phyloP scores from a whole-genome alignment of 257 asterid species.

The Marsdenia floribunda region DNA sequence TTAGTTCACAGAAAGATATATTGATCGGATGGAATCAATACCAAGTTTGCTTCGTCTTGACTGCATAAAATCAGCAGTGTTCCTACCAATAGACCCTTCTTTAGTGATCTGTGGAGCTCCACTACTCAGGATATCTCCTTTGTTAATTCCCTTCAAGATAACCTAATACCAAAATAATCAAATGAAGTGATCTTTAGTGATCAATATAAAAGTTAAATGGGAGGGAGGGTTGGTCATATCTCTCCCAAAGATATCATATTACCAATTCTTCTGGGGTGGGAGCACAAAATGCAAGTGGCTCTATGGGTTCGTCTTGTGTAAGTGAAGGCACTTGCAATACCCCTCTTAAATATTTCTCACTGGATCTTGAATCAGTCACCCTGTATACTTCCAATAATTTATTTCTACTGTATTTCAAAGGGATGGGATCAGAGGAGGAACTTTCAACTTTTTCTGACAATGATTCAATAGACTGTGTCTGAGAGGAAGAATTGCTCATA shows the following conservation, averaged over 20 bases:
- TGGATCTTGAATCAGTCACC: slow-evolving; percentile 39
- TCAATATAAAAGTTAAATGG: neutral
- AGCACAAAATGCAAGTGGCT: slow-evolving; percentile 68
- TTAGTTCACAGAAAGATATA: neutral
- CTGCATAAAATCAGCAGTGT: slow-evolving; percentile 56
- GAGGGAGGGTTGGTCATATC: neutral
- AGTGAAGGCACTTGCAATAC: slow-evolving; percentile 62
- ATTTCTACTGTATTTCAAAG: slow-evolving; percentile 53
- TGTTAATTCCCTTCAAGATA: slow-evolving; percentile 79
- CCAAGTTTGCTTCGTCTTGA: slow-evolving; percentile 64
- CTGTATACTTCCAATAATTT: slow-evolving; percentile 73
- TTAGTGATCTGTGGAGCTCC: slow-evolving; percentile 78
- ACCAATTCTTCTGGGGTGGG: slow-evolving; percentile 83
- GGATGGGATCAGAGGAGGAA: slow-evolving; percentile 32
- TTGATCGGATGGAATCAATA: slow-evolving; percentile 20
- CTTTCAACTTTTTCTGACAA: slow-evolving; percentile 51
- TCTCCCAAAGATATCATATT: slow-evolving; percentile 11
- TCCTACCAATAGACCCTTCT: slow-evolving; percentile 64
- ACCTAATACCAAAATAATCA: slow-evolving; percentile 38
- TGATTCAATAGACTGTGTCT: slow-evolving; percentile 41
- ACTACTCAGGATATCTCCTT: slow-evolving; percentile 75
- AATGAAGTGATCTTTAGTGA: slow-evolving; percentile 13
- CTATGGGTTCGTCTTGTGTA: slow-evolving; percentile 62
- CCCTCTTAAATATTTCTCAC: slow-evolving; percentile 42
- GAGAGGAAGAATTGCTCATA: slow-evolving; percentile 29